Evolutionary conservation across 768 basidiomycete genomes (phyloP), one percentile per base, ranked within the genome.

Genomic region (Termitomyces sp.): DNA sequence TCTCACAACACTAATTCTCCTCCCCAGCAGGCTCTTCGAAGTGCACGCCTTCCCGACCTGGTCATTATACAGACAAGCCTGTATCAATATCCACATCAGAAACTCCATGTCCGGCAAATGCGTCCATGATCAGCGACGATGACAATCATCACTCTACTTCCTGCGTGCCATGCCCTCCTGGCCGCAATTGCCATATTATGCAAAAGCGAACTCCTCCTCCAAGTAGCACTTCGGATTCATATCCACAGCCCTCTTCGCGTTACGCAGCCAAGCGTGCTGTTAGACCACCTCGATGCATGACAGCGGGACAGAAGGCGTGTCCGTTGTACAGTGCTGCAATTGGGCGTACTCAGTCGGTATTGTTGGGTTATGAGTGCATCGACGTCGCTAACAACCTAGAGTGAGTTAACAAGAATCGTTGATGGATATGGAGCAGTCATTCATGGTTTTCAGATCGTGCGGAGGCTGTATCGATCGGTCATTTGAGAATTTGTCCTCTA

Each of bases 381-480:
- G 55, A 61, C 33, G 49, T 61, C 38, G 48, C 33, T 5, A 56
- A 20, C 20, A 49, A 61, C 22, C 50, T 61, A 1, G 55, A 61
- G 60, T 61, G 32, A 33, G 60, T 57, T 4, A 28, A 28, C 28
- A 28, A 28, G 4, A 4, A 28, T 28, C 28, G 28, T 28, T 28
- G 28, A 28, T 28, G 28, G 28, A 28, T 28, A 4, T 28, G 28
- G 28, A 28, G 28, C 28, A 28, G 28, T 28, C 2, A 28, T 28
- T 28, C 28, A 28, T 28, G 28, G 2, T 28, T 28, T 11, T 2
- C 55, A 74, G 72, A 60, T 72, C 74, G 11, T 75, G 74, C 40
- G 72, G 74, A 9, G 72, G 70, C 1, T 75, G 74, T 51, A 65
- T 69, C 18, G 56, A 63, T 18, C 58, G 53, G 11, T 33, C 63